Conservation (phyloP, 805 yeast genomes). For the Nakazawaea anatomiae region DNA sequence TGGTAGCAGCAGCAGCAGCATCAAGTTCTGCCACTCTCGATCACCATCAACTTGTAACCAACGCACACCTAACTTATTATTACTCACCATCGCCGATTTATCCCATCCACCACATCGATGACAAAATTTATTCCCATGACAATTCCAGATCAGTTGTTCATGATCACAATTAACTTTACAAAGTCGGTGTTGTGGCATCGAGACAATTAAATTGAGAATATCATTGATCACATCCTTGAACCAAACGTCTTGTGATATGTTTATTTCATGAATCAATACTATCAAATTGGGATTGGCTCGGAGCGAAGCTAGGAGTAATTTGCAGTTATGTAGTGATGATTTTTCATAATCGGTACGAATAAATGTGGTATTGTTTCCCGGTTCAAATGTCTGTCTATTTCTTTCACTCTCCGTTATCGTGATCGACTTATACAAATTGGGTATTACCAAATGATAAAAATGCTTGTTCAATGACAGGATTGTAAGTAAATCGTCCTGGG, state of each 20-base stretch:
- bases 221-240: conserved; percentile 4
- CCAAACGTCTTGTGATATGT: conserved; percentile 3
- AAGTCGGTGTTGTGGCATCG: neutral
- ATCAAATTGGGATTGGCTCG: neutral
- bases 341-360: neutral
- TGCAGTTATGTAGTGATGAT: neutral
- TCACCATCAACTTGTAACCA: neutral
- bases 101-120: neutral
- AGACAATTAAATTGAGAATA: neutral
- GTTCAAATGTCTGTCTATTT: no score
- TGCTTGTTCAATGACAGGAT: neutral
- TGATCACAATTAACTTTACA: neutral
- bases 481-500: neutral
- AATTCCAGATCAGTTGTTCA: conserved; percentile 5
- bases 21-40: neutral
- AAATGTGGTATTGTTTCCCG: neutral
- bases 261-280: neutral
- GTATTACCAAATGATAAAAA: conserved; percentile 1
- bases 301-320: neutral
- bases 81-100: neutral
- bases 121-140: conserved; percentile 1
- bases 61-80: neutral
- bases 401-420: neutral
- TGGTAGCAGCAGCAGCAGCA: neutral
- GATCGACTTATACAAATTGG: neutral